Evolutionary conservation across 129 eudicot species (phyloP), one percentile per base, ranked within the genome.

Genomic region (Rutidosis leptorrhynchoides): DNA sequence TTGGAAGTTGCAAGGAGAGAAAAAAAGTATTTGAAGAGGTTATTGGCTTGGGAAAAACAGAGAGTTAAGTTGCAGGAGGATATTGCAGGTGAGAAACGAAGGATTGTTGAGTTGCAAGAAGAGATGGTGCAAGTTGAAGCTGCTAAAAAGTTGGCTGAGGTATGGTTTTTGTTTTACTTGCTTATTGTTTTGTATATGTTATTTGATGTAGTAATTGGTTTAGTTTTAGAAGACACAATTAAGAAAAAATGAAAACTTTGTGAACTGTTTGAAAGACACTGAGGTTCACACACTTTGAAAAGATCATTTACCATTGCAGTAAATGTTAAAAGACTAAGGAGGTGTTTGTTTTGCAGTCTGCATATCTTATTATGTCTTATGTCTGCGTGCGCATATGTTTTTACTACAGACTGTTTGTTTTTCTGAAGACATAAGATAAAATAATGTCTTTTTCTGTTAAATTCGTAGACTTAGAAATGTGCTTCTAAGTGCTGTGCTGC

Each of bases 21-120:
- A 77, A 94, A 94, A 70, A 94, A 89, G 86, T 84, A 71, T 35
- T 78, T 86, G 9, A 94, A 86, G 82, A 84, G 77, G 83, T 87
- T 94, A 45, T 68, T 82, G 79, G 94, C 90, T 15, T 94, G 97
- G 99, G 99, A 94, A 74, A 94, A 94, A 64, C 99, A 84, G 80
- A 89, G 89, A 66, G 57, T 85, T 21, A 94, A 94, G 72, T 57
- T 89, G 77, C 95, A 89, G 77, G 99, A 94, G 66, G 99, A 89
- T 16, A 94, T 86, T 70, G 86, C 90, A 21, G 86, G 83, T 0
- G 97, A 84, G 77, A 89, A 86, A 69, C 79, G 73, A 83, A 89
- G 77, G 75, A 84, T 94, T 4, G 23, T 67, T 2, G 94, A 86
- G 32, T 58, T 84, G 72, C 84, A 89, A 68, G 80, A 81, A 48